Evolutionary conservation across 495 filamentous ascomycete genomes (phyloP), one percentile per base, ranked within the genome.

Genomic region (Aspergillus homomorphus): DNA sequence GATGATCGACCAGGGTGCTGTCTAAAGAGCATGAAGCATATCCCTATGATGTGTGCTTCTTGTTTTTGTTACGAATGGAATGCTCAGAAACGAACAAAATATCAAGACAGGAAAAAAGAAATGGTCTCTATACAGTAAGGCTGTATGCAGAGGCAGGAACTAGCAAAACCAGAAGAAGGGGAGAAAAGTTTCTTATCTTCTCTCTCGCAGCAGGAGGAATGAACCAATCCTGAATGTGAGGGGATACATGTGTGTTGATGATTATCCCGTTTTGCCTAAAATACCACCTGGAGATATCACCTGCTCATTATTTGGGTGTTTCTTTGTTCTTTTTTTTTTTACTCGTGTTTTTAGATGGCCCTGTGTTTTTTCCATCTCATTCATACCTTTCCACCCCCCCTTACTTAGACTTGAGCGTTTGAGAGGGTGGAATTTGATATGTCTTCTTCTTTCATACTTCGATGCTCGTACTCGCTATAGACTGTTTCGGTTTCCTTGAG

Each of bases 1-100:
- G 89, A 98, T 99, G 94, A 58, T 82, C 56, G 65, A 67, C 14
- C 62, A 72, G 55, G 79, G 80, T 58, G 74, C 77, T 53, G 79
- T 80, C 65, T 82, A 78, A 76, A 53, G 54, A 53, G 44, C 16
- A 44, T 41, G 51, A 19, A 20, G 46, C 38, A 18, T 21, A n/a
- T 62, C 51, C 18, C 51, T 51, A n/a, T n/a, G n/a, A n/a, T 58
- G 58, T 33, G 56, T 22, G 52, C 18, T 55, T 54, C 45, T 45
- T 44, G n/a, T 56, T 59, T 66, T 74, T 67, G 74, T 75, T 70
- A 38, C 33, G 33, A 38, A 38, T 69, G 71, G 72, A 70, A 77
- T 74, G 74, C 66, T 77, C 42, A 67, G 65, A 75, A 69, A 77
- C 65, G 74, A 73, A 38, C 33, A 38, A 28, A 38, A 38, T 38